Percentiles rank a stretch among this genome's conserved stretches.
These are phyloP conservation scores for Lepidium campestre DNA, from an alignment of 441 rosid genomes.

Conservation along the genomic window DNA sequence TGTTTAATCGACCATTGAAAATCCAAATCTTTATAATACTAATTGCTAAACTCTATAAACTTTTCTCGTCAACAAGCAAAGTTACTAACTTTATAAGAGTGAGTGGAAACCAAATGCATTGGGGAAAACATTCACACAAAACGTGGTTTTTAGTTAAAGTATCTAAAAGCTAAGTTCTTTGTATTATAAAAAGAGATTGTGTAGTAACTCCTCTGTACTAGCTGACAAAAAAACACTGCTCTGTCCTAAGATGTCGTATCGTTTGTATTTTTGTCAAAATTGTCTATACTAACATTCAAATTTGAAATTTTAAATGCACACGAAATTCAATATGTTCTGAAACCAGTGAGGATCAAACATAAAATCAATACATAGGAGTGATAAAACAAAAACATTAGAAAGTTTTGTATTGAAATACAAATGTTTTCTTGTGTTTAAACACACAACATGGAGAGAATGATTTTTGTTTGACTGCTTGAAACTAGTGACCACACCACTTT, in stretches of 20 bases:
- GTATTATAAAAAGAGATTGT: neutral
- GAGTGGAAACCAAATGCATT: neutral
- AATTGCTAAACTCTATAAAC: neutral
- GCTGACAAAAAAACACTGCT: neutral
- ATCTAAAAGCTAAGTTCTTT: slow-evolving; percentile 1
- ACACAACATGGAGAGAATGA: neutral
- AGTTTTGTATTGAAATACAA: neutral
- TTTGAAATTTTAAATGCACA: neutral
- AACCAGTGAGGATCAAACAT: neutral
- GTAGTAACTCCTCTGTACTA: neutral
- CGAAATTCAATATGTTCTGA: neutral
- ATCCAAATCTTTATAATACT: neutral
- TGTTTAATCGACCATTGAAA: neutral
- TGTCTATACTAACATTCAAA: neutral
- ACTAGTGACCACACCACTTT: neutral
- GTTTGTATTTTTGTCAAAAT: neutral
- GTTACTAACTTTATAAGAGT: neutral
- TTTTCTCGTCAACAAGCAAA: neutral
- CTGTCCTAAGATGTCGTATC: slow-evolving; percentile 1
- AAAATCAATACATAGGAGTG: neutral
- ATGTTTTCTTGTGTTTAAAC: neutral
- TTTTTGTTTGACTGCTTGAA: neutral
- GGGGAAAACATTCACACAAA: neutral
- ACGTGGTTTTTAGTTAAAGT: slow-evolving; percentile 1
- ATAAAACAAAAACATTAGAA: neutral